Percentiles rank a stretch among this genome's conserved stretches.
phyloP scores from a whole-genome alignment of 2,329 filamentous ascomycete species.

The Helminthosporium solani region DNA sequence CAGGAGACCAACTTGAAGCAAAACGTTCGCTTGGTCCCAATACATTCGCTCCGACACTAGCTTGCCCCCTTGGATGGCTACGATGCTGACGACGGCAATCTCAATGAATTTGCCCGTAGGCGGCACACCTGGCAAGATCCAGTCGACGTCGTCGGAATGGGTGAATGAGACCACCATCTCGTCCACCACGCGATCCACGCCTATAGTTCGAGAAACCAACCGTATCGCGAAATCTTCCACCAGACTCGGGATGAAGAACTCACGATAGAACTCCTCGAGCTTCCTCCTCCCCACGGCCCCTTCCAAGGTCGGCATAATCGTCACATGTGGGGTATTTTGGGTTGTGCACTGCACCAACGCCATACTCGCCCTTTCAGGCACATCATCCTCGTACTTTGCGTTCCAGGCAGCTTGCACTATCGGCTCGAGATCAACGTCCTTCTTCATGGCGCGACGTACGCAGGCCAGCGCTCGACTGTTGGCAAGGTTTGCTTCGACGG shows the following conservation, averaged over 20 bases:
- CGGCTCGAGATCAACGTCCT: slow-evolving; percentile 36
- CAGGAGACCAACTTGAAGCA: slow-evolving; percentile 57
- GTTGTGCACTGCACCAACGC: slow-evolving; percentile 33
- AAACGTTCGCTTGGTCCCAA: slow-evolving; percentile 61
- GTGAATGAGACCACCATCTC: slow-evolving; percentile 59
- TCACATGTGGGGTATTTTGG: slow-evolving; percentile 38
- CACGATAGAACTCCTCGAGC: slow-evolving; percentile 54
- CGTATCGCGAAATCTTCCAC: slow-evolving; percentile 56
- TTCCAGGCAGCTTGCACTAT: slow-evolving; percentile 37
- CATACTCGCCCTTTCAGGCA: slow-evolving; percentile 34
- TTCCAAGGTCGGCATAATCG: slow-evolving; percentile 46
- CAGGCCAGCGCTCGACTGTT: slow-evolving; percentile 46
- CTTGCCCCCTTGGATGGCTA: slow-evolving; percentile 54
- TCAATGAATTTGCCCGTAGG: slow-evolving; percentile 58
- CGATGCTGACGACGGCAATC: slow-evolving; percentile 57
- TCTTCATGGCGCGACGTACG: slow-evolving; percentile 42
- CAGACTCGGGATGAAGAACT: slow-evolving; percentile 56
- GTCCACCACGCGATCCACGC: slow-evolving; percentile 59
- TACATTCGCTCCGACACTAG: slow-evolving; percentile 59
- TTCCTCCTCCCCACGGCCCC: slow-evolving; percentile 47
- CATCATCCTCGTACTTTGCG: slow-evolving; percentile 36
- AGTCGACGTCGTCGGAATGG: slow-evolving; percentile 58
- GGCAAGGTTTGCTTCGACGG: slow-evolving; percentile 44
- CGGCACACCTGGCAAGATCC: slow-evolving; percentile 59
- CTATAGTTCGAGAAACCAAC: slow-evolving; percentile 57